Percentiles rank a stretch among this genome's conserved stretches.
phyloP scores from a whole-genome alignment of 2,329 filamentous ascomycete species.

The Colletotrichum tropicale region DNA sequence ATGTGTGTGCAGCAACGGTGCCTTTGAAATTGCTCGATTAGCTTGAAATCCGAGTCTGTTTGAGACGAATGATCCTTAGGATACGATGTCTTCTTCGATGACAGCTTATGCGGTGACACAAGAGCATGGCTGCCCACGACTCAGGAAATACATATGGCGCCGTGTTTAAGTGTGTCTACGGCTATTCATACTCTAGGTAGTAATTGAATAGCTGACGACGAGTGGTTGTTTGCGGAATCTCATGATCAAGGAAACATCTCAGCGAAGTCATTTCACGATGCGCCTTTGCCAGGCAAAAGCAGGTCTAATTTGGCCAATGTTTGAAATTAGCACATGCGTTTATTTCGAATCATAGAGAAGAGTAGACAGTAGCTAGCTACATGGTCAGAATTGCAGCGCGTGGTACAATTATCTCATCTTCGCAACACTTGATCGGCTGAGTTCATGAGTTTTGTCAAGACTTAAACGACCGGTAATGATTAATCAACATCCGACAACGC shows the following conservation, averaged over 20 bases:
- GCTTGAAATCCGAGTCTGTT: background rate
- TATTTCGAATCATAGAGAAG: background rate
- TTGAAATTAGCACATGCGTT: background rate
- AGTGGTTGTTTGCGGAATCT: background rate
- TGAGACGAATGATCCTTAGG: background rate
- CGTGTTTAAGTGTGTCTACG: background rate
- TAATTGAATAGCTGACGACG: fast-evolving
- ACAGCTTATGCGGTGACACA: background rate
- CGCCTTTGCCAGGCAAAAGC: background rate
- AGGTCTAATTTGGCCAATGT: background rate
- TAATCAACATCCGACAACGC: background rate
- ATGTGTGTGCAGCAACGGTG: background rate
- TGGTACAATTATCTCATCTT: background rate
- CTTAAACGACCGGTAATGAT: background rate
- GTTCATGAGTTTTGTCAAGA: background rate
- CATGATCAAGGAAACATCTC: background rate
- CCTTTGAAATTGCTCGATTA: background rate
- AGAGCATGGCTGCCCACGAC: background rate
- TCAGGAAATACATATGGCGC: background rate
- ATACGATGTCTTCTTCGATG: background rate
- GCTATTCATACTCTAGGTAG: background rate
- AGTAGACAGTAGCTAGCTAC: background rate
- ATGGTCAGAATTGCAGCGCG: background rate
- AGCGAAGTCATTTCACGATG: background rate
- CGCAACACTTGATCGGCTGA: background rate